Base-by-base conservation (phyloP, 345 rosid genomes). In the Capsella bursapastoris region DNA sequence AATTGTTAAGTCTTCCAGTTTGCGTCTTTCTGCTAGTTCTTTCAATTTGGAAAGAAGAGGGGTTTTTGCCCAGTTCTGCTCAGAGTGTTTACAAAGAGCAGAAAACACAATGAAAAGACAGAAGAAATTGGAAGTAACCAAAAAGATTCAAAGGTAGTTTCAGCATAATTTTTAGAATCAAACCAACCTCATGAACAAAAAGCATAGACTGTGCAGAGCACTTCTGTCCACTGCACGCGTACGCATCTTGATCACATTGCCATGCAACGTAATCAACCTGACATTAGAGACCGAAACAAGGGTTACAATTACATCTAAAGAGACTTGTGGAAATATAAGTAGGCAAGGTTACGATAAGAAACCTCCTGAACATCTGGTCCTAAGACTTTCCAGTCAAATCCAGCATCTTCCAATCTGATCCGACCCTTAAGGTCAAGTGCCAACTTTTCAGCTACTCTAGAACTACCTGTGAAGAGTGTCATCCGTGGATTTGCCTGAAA, bases 311-410 rank as follows among this genome's bases (percentile, higher is more conserved):
- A 25, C 58, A 61, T 45, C 18, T 0, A 71, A 10, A 63, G 73
- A 64, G 31, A 57, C 18, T 44, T 13, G 3, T 40, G 45, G 34
- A 57, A 35, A 51, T 16, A 41, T 1, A 41, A 12, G 3, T 0
- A 50, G 59, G 59, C 48, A 60, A 15, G 49, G 22, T 22, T 8
- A 29, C 15, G 11, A 2, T 9, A 31, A 78, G 64, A 66, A 69
- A 92, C 99, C 98, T 95, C 99, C 12, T 88, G 80, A 68, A 89
- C 99, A 86, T 95, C 98, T 70, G 99, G 99, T 57, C 99, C 98
- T 60, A 95, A 82, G 56, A 95, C 77, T 87, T 95, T 95, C 99
- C 99, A 95, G 83, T 95, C 98, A 83, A 92, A 95, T 68, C 99
- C 98, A 13, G 99, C 99, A 79, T 95, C 99, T 90, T 95, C 99